Conservation (phyloP, 768 basidiomycete species). For the Lactifluus echinatus region DNA sequence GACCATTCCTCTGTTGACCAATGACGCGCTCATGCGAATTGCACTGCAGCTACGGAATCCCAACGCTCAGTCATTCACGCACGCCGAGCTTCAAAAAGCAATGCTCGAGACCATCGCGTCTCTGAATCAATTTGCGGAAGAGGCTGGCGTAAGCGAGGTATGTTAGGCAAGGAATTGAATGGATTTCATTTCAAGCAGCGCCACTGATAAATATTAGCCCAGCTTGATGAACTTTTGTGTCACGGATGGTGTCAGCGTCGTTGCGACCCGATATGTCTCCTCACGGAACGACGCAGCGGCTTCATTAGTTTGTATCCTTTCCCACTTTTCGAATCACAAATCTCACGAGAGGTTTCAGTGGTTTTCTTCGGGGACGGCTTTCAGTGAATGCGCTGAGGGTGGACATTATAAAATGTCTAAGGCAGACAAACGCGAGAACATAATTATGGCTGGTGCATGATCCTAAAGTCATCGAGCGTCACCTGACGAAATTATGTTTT, state of each 20-base stretch:
- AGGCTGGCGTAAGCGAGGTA: slow-evolving; percentile 67
- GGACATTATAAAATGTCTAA: slow-evolving; percentile 95
- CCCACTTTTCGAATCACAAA: not conserved
- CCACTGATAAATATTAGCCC: slow-evolving; percentile 43
- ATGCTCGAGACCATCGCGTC: slow-evolving; percentile 83
- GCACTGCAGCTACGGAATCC: slow-evolving; percentile 66
- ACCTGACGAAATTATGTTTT: not conserved
- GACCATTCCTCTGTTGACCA: not conserved
- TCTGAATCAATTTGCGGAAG: slow-evolving; percentile 68
- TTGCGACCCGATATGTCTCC: slow-evolving; percentile 92
- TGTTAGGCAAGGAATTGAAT: slow-evolving; percentile 2
- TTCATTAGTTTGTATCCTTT: slow-evolving; percentile 12
- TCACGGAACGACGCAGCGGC: slow-evolving; percentile 89
- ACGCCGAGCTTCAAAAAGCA: slow-evolving; percentile 62
- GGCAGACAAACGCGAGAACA: slow-evolving; percentile 90
- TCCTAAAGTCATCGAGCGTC: slow-evolving; percentile 7
- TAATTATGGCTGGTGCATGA: slow-evolving; percentile 61
- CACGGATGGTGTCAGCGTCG: slow-evolving; percentile 88
- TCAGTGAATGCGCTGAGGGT: slow-evolving; percentile 81
- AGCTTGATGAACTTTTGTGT: slow-evolving; percentile 94
- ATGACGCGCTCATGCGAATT: not conserved
- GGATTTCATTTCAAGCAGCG: not conserved
- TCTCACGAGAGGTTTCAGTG: slow-evolving; percentile 41
- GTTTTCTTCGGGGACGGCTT: slow-evolving; percentile 93
- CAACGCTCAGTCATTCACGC: slow-evolving; percentile 65